Conservation (phyloP, 2,329 filamentous ascomycete species). For the Fusarium ramigenum region DNA sequence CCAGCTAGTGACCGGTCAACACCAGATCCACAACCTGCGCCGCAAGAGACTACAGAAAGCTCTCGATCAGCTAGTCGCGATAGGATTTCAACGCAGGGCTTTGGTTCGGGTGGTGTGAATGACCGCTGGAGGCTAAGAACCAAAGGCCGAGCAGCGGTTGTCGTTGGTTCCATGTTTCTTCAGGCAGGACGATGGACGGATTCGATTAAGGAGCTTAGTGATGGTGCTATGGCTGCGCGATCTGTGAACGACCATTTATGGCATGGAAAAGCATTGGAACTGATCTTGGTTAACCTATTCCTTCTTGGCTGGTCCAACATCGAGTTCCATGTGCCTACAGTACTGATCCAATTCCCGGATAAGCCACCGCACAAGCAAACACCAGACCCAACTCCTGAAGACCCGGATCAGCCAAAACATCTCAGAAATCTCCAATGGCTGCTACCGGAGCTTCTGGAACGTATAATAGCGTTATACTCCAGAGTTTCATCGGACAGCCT, state of each 20-base stretch:
- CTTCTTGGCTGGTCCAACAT: conserved; percentile 85
- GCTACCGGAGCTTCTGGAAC: conserved; percentile 78
- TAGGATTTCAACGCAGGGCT: conserved; percentile 73
- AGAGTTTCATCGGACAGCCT: conserved; percentile 75
- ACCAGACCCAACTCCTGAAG: conserved; percentile 42
- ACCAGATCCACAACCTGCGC: conserved; percentile 51
- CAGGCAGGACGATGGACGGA: conserved; percentile 91
- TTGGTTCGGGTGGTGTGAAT: conserved; percentile 75
- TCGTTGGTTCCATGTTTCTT: conserved; percentile 86
- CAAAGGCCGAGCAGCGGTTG: conserved; percentile 79
- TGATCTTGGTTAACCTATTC: conserved; percentile 82
- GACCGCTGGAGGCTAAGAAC: conserved; percentile 84
- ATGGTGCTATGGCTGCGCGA: conserved; percentile 80
- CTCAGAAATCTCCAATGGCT: conserved; percentile 65
- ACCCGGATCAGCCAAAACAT: conserved; percentile 60
- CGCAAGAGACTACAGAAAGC: conserved; percentile 54
- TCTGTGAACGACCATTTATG: conserved; percentile 91
- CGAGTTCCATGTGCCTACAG: conserved; percentile 78
- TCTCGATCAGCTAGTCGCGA: conserved; percentile 63
- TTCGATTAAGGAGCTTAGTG: conserved; percentile 82
- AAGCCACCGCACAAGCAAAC: conserved; percentile 49
- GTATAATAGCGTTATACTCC: conserved; percentile 78
- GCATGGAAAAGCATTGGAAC: conserved; percentile 94
- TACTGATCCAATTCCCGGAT: conserved; percentile 64
- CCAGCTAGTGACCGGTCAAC: conserved; percentile 50